phyloP scores from a whole-genome alignment of 345 rosid species.

The Salix exigua region DNA sequence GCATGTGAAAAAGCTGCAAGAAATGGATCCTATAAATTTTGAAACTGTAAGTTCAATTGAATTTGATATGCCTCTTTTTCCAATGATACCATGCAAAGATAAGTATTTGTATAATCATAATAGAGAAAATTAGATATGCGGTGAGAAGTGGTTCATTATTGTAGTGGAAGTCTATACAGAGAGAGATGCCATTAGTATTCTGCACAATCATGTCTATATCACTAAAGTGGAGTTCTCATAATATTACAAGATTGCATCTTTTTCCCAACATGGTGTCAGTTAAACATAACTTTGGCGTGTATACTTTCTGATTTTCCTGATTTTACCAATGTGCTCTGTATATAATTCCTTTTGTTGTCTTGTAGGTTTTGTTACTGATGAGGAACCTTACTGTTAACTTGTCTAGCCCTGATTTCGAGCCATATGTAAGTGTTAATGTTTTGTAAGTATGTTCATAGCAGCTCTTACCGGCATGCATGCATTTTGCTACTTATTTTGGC shows the following conservation, averaged over 20 bases:
- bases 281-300: not conserved
- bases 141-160: not conserved
- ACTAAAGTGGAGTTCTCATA: no score
- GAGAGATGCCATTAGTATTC: not conserved
- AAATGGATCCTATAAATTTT: slow-evolving; percentile 92
- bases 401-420: slow-evolving; percentile 80
- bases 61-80: slow-evolving; percentile 2
- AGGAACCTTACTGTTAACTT: slow-evolving; percentile 81
- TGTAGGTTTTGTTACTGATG: slow-evolving; percentile 88
- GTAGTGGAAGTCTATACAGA: not conserved
- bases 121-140: not conserved
- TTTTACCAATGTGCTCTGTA: not conserved
- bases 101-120: not conserved
- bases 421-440: slow-evolving; percentile 53
- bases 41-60: slow-evolving; percentile 66
- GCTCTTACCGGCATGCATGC: not conserved
- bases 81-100: not conserved
- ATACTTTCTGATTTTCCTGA: not conserved
- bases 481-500: not conserved
- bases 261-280: no score
- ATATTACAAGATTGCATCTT: no score
- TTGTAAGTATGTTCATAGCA: not conserved
- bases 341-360: slow-evolving; percentile 15
- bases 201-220: not conserved
- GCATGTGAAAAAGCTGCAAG: slow-evolving; percentile 81